Conservation (phyloP, 257 asterid genomes). For the Lycium ferocissimum region DNA sequence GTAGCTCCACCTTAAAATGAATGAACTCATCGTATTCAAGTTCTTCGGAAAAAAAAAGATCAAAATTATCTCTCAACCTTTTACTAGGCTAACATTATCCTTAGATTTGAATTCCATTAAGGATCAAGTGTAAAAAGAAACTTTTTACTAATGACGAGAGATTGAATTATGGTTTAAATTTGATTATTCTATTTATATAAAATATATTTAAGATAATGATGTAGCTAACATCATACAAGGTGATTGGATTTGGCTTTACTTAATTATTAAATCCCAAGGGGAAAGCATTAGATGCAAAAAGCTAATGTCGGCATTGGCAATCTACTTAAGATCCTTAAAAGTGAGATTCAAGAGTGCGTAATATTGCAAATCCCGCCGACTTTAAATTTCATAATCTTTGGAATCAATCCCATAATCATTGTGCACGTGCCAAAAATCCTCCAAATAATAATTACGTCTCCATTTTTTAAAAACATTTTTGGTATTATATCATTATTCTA, state of each 20-base stretch:
- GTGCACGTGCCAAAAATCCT: background rate
- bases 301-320: background rate
- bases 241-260: background rate
- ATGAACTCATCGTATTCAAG: background rate
- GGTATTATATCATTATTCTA: background rate
- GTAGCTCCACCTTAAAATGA: background rate
- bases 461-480: too few species aligned
- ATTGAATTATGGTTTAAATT: background rate
- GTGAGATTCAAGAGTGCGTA: background rate
- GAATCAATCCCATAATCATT: background rate
- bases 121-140: background rate
- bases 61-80: background rate
- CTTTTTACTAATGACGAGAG: background rate
- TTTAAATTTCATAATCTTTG: background rate
- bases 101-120: background rate
- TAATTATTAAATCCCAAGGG: background rate
- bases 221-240: background rate
- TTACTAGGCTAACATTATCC: background rate
- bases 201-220: background rate
- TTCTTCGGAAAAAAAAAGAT: background rate
- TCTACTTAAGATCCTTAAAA: background rate
- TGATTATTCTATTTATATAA: too few species aligned
- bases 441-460: background rate
- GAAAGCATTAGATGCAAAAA: background rate
- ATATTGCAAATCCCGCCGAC: background rate